These are phyloP conservation scores for Penicillium subrubescens DNA, from an alignment of 495 filamentous ascomycete genomes.

Conservation along the genomic window DNA sequence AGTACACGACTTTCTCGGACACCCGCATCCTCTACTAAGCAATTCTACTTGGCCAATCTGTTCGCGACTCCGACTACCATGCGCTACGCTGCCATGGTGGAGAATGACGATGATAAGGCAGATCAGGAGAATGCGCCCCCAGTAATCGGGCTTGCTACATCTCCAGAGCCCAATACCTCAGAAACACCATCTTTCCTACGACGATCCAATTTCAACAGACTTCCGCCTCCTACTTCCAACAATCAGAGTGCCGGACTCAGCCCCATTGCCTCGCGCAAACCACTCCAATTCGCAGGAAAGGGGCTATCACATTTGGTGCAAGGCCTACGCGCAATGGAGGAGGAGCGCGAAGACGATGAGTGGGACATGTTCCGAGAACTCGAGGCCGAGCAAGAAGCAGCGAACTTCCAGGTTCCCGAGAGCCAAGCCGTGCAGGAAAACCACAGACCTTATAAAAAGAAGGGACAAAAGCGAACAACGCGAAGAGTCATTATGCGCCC, in stretches of 20 bases:
- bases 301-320: conserved; percentile 80
- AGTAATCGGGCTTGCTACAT: conserved; percentile 13
- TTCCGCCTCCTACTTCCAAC: conserved; percentile 18
- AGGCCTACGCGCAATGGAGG: conserved; percentile 74
- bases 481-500: conserved; percentile 73
- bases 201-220: conserved; percentile 47
- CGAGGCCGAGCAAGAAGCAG: conserved; percentile 56
- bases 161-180: conserved; percentile 24
- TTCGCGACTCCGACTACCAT: conserved; percentile 66
- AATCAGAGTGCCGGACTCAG: conserved; percentile 30
- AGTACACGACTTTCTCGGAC: conserved; percentile 53
- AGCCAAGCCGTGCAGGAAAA: conserved; percentile 60
- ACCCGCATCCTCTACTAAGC: conserved; percentile 63
- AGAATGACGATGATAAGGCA: conserved; percentile 24
- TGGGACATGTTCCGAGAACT: conserved; percentile 80
- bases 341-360: conserved; percentile 76
- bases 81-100: conserved; percentile 49
- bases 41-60: conserved; percentile 57
- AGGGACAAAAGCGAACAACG: conserved; percentile 87
- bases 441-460: conserved; percentile 79
- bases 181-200: conserved; percentile 78
- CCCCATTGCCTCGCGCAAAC: conserved; percentile 56
- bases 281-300: conserved; percentile 66
- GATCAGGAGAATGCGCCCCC: conserved; percentile 27
- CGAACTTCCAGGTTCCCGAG: conserved; percentile 59